Conservation (phyloP, 169 alveolate species). For the Plasmodium chabaudi region DNA sequence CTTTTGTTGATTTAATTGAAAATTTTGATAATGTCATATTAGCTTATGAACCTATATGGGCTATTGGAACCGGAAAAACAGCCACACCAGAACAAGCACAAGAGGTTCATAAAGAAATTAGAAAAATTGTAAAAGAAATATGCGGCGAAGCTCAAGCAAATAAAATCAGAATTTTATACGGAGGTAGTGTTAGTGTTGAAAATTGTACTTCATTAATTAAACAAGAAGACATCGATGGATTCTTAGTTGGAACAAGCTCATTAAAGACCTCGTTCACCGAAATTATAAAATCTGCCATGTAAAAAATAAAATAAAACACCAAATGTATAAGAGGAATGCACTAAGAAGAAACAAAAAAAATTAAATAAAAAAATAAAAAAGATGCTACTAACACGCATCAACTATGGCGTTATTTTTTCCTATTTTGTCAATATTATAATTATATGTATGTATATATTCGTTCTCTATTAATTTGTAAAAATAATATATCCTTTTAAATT, state of each 20-base stretch:
- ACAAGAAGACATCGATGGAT: slow-evolving; percentile 97
- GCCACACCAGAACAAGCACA: slow-evolving; percentile 97
- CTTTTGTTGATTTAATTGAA: slow-evolving; percentile 83
- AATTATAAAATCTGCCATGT: slow-evolving; percentile 90
- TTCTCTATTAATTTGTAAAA: no score
- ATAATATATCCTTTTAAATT: no score
- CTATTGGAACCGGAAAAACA: slow-evolving; percentile 99
- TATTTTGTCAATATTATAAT: no score
- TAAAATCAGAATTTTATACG: slow-evolving; percentile 96
- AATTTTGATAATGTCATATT: slow-evolving; percentile 95
- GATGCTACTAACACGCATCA: no score
- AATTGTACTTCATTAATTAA: slow-evolving; percentile 95
- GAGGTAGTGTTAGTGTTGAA: slow-evolving; percentile 97
- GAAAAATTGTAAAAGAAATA: slow-evolving; percentile 25
- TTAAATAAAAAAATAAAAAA: no score
- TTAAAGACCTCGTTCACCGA: slow-evolving; percentile 96
- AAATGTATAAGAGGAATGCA: no score
- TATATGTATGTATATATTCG: no score
- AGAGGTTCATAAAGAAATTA: slow-evolving; percentile 93
- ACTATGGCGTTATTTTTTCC: no score
- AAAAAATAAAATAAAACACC: background rate
- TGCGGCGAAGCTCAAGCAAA: slow-evolving; percentile 90
- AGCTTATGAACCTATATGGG: slow-evolving; percentile 99
- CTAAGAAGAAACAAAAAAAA: no score
- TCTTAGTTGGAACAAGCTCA: slow-evolving; percentile 99